Evolutionary conservation across 768 basidiomycete species (phyloP).

Genomic region (Trametes sanguinea): DNA sequence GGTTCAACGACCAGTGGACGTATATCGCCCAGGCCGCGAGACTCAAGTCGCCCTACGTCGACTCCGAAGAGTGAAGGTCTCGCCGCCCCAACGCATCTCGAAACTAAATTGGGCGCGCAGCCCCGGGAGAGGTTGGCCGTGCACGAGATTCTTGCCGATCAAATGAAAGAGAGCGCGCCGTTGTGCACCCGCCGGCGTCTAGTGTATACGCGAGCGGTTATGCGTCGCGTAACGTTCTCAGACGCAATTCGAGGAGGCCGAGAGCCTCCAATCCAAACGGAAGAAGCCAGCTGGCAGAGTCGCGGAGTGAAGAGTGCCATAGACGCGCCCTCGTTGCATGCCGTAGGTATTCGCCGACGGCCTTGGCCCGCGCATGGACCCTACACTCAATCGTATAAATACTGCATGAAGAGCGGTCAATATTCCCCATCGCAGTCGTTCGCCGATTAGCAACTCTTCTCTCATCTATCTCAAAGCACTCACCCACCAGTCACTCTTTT

Average conservation of each 20-base stretch:
- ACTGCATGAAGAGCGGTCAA: background rate
- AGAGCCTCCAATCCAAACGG: background rate
- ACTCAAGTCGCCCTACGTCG: no score
- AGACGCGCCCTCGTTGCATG: background rate
- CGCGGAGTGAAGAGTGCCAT: background rate
- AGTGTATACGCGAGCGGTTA: slow-evolving; percentile 2
- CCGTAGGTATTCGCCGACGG: background rate
- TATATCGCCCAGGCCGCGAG: no score
- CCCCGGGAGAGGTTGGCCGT: background rate
- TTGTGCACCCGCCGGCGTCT: background rate
- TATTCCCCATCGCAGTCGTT: slow-evolving; percentile 11
- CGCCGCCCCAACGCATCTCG: no score
- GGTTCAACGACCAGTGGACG: no score
- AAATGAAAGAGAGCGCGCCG: slow-evolving; percentile 9
- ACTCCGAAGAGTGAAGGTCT: no score
- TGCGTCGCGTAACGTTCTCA: slow-evolving; percentile 10
- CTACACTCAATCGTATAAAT: background rate
- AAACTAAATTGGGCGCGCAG: background rate
- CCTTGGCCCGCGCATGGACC: background rate
- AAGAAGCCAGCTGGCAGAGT: background rate
- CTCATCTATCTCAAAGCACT: slow-evolving; percentile 5
- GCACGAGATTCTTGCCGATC: slow-evolving; percentile 10
- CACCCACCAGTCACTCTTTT: slow-evolving; percentile 21
- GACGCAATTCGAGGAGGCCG: slow-evolving; percentile 2
- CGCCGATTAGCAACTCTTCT: slow-evolving; percentile 7